Evolutionary conservation across 2,329 filamentous ascomycete species (phyloP), one percentile per base, ranked within the genome.

Genomic region (Verticillium longisporum): DNA sequence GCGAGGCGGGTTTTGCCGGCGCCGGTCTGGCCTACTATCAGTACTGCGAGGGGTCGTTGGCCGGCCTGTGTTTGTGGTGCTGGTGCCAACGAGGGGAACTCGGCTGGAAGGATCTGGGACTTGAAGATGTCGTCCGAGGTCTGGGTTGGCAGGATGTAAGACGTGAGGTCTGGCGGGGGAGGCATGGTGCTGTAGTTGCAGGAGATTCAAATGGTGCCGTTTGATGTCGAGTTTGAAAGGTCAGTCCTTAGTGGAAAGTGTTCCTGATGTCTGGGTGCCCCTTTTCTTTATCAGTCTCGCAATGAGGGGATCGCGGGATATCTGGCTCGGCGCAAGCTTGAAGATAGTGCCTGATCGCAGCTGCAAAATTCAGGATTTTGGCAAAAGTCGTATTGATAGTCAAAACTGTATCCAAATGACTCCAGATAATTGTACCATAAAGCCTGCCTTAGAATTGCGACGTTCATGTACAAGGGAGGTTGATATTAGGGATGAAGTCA

Each of bases 11-110:
- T 80, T 62, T 81, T 82, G 58, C 79, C 79, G 14, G 79, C 77
- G 66, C 79, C 79, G 6, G 79, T 81, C 65, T 80, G 79, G 63
- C 79, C 79, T 32, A 80, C 73, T 14, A 79, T 68, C 21, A 81
- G 70, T 55, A 81, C 67, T 36, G 75, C 78, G 14, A 78, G 69
- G 41, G 77, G 76, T 13, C 57, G 62, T 21, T 61, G 62, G 7
- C 10, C 14, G 62, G 50, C 15, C 55, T 14, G 37, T 56, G 56
- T 55, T 13, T 64, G 15, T 45, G 59, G 54, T n/a, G 58, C 56
- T 56, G 61, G 57, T 18, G 38, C 50, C 6, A 45, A 15, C 54
- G 58, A 36, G 59, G 67, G 62, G 45, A 78, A 70, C 55, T 78
- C 74, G 34, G 67, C 62, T 21, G 73, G 77, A 14, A 73, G 65